phyloP scores from a whole-genome alignment of 2,329 filamentous ascomycete genomes.

The Phialophora expanda region DNA sequence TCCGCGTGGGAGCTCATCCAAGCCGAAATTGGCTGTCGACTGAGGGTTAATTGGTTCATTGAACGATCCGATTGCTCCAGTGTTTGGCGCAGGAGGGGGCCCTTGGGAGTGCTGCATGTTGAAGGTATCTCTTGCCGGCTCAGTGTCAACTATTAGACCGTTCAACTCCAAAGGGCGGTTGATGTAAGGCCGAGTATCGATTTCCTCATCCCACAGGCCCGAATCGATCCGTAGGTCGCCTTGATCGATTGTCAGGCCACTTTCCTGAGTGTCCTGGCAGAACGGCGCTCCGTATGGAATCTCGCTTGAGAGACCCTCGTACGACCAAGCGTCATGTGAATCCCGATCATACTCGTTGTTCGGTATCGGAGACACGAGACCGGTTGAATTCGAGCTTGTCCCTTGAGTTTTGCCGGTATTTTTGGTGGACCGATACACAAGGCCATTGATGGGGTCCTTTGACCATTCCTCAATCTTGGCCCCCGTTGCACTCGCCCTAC shows the following conservation, averaged over 20 bases:
- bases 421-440: background rate
- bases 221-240: background rate
- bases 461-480: background rate
- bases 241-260: background rate
- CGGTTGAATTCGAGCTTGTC: background rate
- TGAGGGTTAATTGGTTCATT: background rate
- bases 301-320: background rate
- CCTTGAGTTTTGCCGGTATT: background rate
- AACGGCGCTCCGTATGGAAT: background rate
- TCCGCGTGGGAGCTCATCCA: background rate
- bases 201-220: background rate
- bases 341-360: background rate
- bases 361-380: background rate
- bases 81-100: background rate
- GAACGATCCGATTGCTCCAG: background rate
- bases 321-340: background rate
- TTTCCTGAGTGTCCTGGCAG: background rate
- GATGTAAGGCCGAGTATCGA: background rate
- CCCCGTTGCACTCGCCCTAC: background rate
- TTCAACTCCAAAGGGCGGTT: background rate
- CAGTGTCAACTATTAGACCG: background rate
- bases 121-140: background rate
- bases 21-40: background rate
- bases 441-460: background rate
- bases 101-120: background rate